Percentiles rank a stretch among this genome's conserved stretches.
Conservation (phyloP, 2,329 filamentous ascomycete genomes). For the Calonectria ilicicola region DNA sequence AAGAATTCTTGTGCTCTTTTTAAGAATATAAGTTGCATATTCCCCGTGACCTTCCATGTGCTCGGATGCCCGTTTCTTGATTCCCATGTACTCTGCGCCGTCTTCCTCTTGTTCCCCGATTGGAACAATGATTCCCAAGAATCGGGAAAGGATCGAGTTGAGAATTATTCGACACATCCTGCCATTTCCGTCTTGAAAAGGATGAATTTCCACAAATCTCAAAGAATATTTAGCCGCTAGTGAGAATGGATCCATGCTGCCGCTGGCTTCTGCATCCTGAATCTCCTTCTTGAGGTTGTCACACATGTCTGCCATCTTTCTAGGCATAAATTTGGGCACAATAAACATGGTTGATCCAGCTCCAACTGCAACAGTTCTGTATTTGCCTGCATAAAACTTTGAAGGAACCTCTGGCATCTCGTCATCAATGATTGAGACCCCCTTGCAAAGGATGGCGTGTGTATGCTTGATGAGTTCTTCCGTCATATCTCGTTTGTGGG, state of each 20-base stretch:
- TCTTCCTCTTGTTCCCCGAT: slow-evolving; percentile 40
- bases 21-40: slow-evolving; percentile 42
- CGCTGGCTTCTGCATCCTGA: not conserved
- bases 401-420: not conserved
- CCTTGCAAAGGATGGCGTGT: not conserved
- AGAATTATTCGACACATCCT: slow-evolving; percentile 52
- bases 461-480: not conserved
- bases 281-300: slow-evolving; percentile 33
- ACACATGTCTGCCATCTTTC: slow-evolving; percentile 44
- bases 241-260: slow-evolving; percentile 43
- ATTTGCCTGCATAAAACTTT: not conserved
- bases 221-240: slow-evolving; percentile 44
- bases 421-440: not conserved
- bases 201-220: slow-evolving; percentile 52
- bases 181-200: slow-evolving; percentile 54
- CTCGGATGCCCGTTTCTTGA: slow-evolving; percentile 38
- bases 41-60: slow-evolving; percentile 44
- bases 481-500: not conserved
- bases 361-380: slow-evolving; percentile 23
- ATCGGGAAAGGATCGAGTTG: slow-evolving; percentile 49
- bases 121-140: slow-evolving; percentile 34
- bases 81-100: slow-evolving; percentile 32
- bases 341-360: slow-evolving; percentile 45
- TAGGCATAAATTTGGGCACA: slow-evolving; percentile 37
- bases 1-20: slow-evolving; percentile 8